Evolutionary conservation across 2,329 filamentous ascomycete species (phyloP).

Genomic region (Diaporthe ampelina): DNA sequence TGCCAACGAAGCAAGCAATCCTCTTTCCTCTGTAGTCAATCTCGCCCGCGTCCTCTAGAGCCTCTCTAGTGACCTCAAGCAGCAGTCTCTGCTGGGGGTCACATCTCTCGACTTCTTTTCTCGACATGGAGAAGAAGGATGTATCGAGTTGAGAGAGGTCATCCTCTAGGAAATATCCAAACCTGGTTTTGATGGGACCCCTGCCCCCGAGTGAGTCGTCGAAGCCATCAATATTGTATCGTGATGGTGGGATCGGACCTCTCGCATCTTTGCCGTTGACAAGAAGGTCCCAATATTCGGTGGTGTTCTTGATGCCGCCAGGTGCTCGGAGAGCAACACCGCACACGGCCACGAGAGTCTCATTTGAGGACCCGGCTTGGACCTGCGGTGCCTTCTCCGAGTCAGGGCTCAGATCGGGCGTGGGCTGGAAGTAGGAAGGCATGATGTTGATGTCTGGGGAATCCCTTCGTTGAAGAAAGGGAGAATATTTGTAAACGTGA

Average conservation of each 20-base stretch:
- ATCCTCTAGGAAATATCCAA: conserved; percentile 6
- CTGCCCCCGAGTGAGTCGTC: conserved; percentile 1
- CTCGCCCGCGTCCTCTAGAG: neutral
- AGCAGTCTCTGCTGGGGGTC: conserved; percentile 11
- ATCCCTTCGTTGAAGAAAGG: too few relatives aligned
- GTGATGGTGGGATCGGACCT: neutral
- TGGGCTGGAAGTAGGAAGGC: neutral
- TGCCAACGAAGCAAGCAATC: neutral
- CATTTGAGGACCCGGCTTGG: neutral
- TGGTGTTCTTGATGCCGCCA: neutral
- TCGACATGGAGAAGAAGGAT: neutral
- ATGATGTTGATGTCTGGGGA: neutral
- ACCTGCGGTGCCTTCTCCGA: neutral
- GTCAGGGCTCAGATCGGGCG: neutral
- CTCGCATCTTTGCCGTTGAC: neutral
- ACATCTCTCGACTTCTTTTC: conserved; percentile 15
- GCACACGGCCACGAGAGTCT: neutral
- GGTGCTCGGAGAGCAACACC: conserved; percentile 8
- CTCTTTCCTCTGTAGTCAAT: conserved; percentile 2
- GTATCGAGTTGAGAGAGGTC: neutral
- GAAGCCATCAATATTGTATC: conserved; percentile 9
- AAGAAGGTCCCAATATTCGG: conserved; percentile 17
- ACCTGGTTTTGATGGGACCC: conserved; percentile 4
- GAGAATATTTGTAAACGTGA: too few relatives aligned
- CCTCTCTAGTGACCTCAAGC: neutral